Evolutionary conservation across 2,329 filamentous ascomycete genomes (phyloP), one percentile per base, ranked within the genome.

Genomic region (Phyllosticta citrichinensis): DNA sequence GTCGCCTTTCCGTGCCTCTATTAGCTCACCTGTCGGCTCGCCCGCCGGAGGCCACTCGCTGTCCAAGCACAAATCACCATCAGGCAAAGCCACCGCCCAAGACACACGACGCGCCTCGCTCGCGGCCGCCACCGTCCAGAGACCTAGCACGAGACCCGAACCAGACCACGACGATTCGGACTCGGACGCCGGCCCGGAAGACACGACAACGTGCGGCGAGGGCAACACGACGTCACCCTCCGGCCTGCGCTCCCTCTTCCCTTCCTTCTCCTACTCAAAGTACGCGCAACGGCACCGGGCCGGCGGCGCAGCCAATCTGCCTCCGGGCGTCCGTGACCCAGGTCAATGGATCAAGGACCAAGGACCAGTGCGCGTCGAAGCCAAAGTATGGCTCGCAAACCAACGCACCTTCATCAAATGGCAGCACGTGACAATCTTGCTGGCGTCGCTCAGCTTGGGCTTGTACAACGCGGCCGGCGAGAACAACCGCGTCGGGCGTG

Each of bases 351-450:
- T 99, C 80, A 99, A 99, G 79, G 95, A 99, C 75, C 83, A 88
- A 35, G 93, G 94, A 2, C 89, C 91, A 40, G 83, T 97, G 65
- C 88, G 91, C 71, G 91, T 99, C 62, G 94, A 99, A 77, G 91
- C 91, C 64, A 99, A 99, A 76, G 93, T 99, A 30, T 99, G 94
- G 93, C 86, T 99, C 62, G 94, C 94, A 60, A 99, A 99, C 75
- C 93, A 99, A 77, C 87, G 94, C 64, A 99, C 94, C 0, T 99
- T 97, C 72, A 87, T 99, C 74, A 97, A 97, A 75, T 99, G 94
- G 94, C 90, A 97, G 78, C 92, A 97, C 73, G 91, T 99, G 69
- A 87, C 86, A 64, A 85, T 99, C 56, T 81, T 99, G 14, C 85
- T 99, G 24, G 92, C 91, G 47, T 86, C 87, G 22, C 77, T 99